Conservation (phyloP, 192 early-diverging fungal genomes). For the Polychytrium aggregatum region DNA sequence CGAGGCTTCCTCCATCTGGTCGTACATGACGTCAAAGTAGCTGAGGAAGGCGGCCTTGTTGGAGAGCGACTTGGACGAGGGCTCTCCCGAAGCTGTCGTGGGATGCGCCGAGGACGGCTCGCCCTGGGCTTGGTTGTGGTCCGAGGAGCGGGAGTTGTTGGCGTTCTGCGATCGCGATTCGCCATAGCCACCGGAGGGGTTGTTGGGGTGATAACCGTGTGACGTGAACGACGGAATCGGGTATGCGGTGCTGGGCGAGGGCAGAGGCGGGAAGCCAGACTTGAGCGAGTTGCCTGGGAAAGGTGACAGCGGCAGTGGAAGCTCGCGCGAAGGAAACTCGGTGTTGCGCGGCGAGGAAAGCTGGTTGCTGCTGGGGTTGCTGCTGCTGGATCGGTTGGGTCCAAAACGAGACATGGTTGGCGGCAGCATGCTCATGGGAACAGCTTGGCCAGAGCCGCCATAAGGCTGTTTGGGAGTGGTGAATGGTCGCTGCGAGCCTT, state of each 20-base stretch:
- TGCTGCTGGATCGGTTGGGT: too few species aligned
- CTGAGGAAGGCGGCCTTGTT: slow-evolving; percentile 15
- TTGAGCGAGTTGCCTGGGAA: background rate
- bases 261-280: background rate
- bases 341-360: too few species aligned
- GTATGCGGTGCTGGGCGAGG: background rate
- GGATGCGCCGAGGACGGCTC: slow-evolving; percentile 18
- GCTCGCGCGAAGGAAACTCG: too few species aligned
- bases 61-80: slow-evolving; percentile 9
- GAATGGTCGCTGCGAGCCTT: too few species aligned
- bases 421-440: too few species aligned
- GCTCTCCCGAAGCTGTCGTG: slow-evolving; percentile 23
- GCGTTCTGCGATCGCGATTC: slow-evolving; percentile 18
- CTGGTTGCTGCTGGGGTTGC: too few species aligned
- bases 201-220: background rate
- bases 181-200: slow-evolving; percentile 6
- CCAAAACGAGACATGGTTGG: too few species aligned
- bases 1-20: slow-evolving; percentile 44
- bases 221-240: too few species aligned
- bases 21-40: slow-evolving; percentile 40
- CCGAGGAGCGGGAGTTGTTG: slow-evolving; percentile 15
- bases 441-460: too few species aligned
- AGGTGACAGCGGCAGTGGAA: too few species aligned
- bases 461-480: too few species aligned
- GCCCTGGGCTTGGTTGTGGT: background rate